Base-by-base conservation (phyloP, 2,329 filamentous ascomycete species). In the Sodiomyces alkalinus region DNA sequence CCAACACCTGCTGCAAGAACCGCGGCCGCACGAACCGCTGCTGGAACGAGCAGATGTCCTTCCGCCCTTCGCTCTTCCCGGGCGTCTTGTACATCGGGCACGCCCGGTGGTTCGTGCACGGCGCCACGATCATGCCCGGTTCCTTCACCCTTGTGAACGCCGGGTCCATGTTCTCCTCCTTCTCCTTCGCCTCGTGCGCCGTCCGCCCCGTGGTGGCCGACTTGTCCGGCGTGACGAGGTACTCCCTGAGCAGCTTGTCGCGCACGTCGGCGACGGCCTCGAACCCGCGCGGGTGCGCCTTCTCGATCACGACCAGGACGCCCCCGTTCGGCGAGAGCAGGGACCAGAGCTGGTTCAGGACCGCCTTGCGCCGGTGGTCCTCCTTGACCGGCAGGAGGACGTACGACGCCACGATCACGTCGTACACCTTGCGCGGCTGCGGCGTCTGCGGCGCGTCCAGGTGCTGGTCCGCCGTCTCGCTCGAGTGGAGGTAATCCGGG, bases 401-500 rank as follows among this genome's bases (percentile, higher is more conserved):
- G 46, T 98, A 83, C 2, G 85, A 81, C 1, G 85, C 86, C 38
- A 98, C 76, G 40, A 98, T 82, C 5, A 98, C 55, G 45, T 98
- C 90, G 48, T 78, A 94, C 23, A 72, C 68, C 53, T 96, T 94
- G 34, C 78, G 68, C 3, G 65, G 60, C 12, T 65, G 62, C 5
- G 66, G 60, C 7, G 57, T 48, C 17, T 57, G 51, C 13, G 65
- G 60, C 13, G 69, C 68, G 31, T 81, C 69, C 5, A 81, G 48
- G 19, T 67, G 64, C 32, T 60, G 58, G 12, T 69, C 63, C 7
- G 65, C 60, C 27, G 69, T 68, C 33, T 74, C 60, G 14, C 66
- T 60, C 2, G 70, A 67, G 45, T 78, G 76, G 16, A 83, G 53
- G 38, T 87, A 85, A 44, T 96, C 83, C 0, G 90, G 90, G n/a